Conservation (phyloP, 306 rosid species). For the Corylus americana region DNA sequence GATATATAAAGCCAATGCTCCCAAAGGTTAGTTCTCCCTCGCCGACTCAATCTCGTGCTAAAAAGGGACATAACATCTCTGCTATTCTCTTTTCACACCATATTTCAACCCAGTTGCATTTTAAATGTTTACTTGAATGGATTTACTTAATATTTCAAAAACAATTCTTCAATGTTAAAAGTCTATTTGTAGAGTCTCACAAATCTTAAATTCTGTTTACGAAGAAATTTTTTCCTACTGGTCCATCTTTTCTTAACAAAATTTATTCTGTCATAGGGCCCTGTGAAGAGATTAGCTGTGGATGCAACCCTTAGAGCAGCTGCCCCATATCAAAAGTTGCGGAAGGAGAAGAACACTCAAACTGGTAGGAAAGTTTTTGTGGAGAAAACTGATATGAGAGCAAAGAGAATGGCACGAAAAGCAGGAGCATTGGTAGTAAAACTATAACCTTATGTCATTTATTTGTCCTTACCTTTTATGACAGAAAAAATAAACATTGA, state of each 20-base stretch:
- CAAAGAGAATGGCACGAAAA: constrained; percentile 98
- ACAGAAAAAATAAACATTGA: constrained; percentile 4
- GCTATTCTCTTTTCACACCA: constrained; percentile 15
- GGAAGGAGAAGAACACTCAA: constrained; percentile 71
- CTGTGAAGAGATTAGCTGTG: constrained; percentile 91
- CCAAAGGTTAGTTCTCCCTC: constrained; percentile 63
- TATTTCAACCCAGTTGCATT: background rate
- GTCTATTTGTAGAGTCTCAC: constrained; percentile 6
- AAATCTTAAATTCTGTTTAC: constrained; percentile 9
- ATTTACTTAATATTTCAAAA: background rate
- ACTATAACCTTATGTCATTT: constrained; percentile 18
- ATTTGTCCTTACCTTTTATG: background rate
- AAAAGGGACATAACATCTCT: constrained; percentile 18
- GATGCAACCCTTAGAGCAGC: constrained; percentile 99
- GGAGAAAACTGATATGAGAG: constrained; percentile 94
- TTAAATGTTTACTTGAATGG: background rate
- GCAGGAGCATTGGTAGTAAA: constrained; percentile 92
- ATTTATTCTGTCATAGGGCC: constrained; percentile 56
- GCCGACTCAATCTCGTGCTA: constrained; percentile 5
- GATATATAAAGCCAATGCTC: constrained; percentile 95
- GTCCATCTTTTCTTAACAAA: constrained; percentile 14
- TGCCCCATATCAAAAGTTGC: constrained; percentile 95
- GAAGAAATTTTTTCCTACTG: constrained; percentile 1
- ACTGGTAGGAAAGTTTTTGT: constrained; percentile 82
- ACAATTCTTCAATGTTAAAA: too few relatives aligned